phyloP scores from a whole-genome alignment of 108 stramenopile genomes.

The Cyclotella choctawhatcheeana region DNA sequence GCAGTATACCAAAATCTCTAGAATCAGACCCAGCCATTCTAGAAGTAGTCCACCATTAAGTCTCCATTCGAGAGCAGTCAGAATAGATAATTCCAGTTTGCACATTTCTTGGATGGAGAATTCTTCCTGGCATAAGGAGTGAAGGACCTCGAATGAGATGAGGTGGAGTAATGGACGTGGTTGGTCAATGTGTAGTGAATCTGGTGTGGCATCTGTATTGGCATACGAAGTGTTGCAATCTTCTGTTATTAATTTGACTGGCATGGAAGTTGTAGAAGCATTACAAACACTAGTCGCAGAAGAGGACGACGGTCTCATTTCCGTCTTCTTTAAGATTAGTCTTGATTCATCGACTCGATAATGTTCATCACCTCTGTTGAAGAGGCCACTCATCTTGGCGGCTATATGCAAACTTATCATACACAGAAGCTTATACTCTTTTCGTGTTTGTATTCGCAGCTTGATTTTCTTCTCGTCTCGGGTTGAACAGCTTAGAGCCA shows the following conservation, averaged over 20 bases:
- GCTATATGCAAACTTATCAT: constrained; percentile 22
- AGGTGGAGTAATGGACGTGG: constrained; percentile 11
- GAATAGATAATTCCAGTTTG: constrained; percentile 58
- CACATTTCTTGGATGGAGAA: constrained; percentile 62
- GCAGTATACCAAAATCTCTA: constrained; percentile 1
- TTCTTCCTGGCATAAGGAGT: constrained; percentile 59
- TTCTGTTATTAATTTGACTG: not conserved
- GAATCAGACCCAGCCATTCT: not conserved
- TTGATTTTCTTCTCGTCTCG: not conserved
- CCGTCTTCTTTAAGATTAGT: not conserved
- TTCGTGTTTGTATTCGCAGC: not conserved
- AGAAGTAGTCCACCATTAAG: constrained; percentile 27
- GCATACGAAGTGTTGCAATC: not conserved
- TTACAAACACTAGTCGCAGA: constrained; percentile 2
- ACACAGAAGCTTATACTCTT: constrained; percentile 27
- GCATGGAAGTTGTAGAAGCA: not conserved
- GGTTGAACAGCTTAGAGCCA: not conserved
- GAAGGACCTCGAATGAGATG: constrained; percentile 1
- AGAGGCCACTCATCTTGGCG: constrained; percentile 25
- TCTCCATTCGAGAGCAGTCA: constrained; percentile 59
- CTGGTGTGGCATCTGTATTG: too few relatives aligned
- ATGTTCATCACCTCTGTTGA: not conserved
- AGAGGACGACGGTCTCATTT: not conserved
- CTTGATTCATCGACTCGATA: not conserved
- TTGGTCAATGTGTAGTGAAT: not conserved